Base-by-base conservation (phyloP, 768 basidiomycete genomes). In the Lentinula lateritia region DNA sequence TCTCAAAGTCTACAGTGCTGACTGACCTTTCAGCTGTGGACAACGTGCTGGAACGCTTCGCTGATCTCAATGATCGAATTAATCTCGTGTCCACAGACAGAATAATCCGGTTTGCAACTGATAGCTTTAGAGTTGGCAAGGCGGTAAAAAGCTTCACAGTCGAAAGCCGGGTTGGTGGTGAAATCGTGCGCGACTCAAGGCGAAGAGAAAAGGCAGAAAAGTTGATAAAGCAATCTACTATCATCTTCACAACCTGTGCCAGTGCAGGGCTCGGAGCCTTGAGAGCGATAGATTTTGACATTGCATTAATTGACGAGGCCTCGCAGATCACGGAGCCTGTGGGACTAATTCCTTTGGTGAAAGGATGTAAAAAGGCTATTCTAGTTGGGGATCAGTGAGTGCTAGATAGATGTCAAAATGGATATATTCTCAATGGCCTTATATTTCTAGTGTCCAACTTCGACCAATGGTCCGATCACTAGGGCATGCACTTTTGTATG, bases 311-410 rank as follows among this genome's bases (percentile, higher is more conserved):
- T 45, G 88, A 89, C 66, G 86, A 89, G 65, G 87, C 87, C 0
- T 88, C 86, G 0, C 87, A 88, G 67, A 81, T 89, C 8, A 88
- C 86, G 0, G 88, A 89, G 64, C 83, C 86, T 2, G 80, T 79
- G 54, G 81, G 86, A 0, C 73, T 89, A 39, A 87, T 89, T 36
- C 86, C 88, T 0, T 74, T 89, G 3, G 85, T 87, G 9, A 89
- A 89, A 67, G 87, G 85, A 2, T 80, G 83, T 48, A 70, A 72
- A 52, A 73, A 78, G 52, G 86, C 83, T 0, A 78, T 88, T 5
- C 72, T 89, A 12, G 87, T 89, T 4, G 88, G 88, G 9, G 86
- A 89, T 65, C 87, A 89, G 88, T 89, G 65, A 74, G 85, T 75
- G 15, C 28, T 20, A 20, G 50, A 18, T 46, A n/a, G 50, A 62